Base-by-base conservation (phyloP, 179 eudicot genomes). In the Beta lomatogona region DNA sequence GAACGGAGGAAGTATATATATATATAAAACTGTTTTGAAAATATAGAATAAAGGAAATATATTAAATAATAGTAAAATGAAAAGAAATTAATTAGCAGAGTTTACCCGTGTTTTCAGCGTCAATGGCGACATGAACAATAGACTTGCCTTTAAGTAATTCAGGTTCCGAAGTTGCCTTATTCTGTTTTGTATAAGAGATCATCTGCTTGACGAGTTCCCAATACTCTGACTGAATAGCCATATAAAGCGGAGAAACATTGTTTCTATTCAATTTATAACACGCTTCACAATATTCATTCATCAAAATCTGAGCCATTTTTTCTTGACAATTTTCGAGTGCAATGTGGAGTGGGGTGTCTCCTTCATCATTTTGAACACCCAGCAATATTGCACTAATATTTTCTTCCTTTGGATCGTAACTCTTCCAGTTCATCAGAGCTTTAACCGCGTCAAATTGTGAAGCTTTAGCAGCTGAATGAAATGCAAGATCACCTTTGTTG, bases 311-410 rank as follows among this genome's bases (percentile, higher is more conserved):
- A 15, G 80, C 86, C 78, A 80, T 78, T 0, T 52, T 9, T 15
- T 31, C 4, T 1, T 85, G 78, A 44, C 57, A 50, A 53, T 82
- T 79, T 31, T 75, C 55, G 22, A 85, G 15, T 3, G 83, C 80
- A n/a, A 82, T 71, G 71, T 82, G 83, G 16, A 82, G 25, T n/a
- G 85, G 54, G 19, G 85, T 85, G 41, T 85, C 80, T 10, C 71
- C 80, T 36, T 68, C 50, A 9, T 73, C 16, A 45, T 72, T 82
- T 28, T 2, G 45, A 15, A 4, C 0, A 4, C 78, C 53, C 44
- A 82, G 36, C 31, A 78, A 14, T 6, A 14, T n/a, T 15, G 28
- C 14, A 7, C 50, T 46, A 12, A 11, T 52, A 2, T 54, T 11
- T 3, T 61, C n/a, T 0, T n/a, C 59, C 5, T 19, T 48, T 9